Conservation (phyloP, 148 eudicot species). For the Amaranthus hypochondriacus region DNA sequence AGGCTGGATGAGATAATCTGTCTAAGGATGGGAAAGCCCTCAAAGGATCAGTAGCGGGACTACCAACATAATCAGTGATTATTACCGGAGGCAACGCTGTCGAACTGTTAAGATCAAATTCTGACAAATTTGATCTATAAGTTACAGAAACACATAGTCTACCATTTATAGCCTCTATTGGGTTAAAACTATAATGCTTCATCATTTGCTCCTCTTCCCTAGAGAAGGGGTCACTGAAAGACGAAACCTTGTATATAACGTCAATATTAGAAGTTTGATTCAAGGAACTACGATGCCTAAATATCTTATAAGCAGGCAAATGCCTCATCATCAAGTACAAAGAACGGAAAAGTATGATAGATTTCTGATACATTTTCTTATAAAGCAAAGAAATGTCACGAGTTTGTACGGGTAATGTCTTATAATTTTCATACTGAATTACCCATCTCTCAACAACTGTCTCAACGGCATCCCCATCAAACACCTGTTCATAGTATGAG, state of each 20-base stretch:
- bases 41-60: constrained; percentile 84
- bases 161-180: constrained; percentile 82
- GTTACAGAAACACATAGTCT: constrained; percentile 64
- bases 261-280: constrained; percentile 60
- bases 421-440: constrained; percentile 66
- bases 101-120: constrained; percentile 57
- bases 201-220: constrained; percentile 65
- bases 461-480: constrained; percentile 44
- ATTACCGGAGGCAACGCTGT: constrained; percentile 73
- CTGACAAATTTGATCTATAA: constrained; percentile 62
- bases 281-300: constrained; percentile 48
- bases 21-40: constrained; percentile 65
- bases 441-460: constrained; percentile 93
- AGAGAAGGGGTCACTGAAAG: constrained; percentile 70
- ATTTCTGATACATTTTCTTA: constrained; percentile 85
- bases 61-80: constrained; percentile 90
- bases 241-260: constrained; percentile 70
- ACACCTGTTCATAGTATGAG: constrained; percentile 24
- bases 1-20: constrained; percentile 36
- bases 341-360: constrained; percentile 78
- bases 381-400: constrained; percentile 54
- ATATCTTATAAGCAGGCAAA: constrained; percentile 77
- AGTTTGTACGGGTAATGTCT: constrained; percentile 35
- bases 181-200: constrained; percentile 65
- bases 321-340: constrained; percentile 78